Conservation (phyloP, 2,329 filamentous ascomycete species). For the Zasmidium cellare region DNA sequence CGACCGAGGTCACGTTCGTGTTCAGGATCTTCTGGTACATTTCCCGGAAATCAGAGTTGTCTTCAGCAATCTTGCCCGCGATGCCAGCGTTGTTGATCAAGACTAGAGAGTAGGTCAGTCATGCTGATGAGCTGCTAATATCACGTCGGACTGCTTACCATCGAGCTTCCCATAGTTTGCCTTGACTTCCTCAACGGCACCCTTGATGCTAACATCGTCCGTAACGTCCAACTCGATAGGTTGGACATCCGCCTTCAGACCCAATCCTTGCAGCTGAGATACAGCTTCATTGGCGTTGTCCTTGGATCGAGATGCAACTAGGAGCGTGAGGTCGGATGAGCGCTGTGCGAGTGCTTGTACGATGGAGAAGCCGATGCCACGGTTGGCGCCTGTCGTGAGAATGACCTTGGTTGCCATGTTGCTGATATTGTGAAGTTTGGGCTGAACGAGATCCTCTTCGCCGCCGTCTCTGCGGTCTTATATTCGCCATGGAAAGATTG, state of each 20-base stretch:
- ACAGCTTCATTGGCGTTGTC: slow-evolving; percentile 32
- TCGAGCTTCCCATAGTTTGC: slow-evolving; percentile 31
- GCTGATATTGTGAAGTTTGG: not conserved
- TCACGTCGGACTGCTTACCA: slow-evolving; percentile 12
- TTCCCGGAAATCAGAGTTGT: slow-evolving; percentile 36
- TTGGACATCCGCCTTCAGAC: slow-evolving; percentile 24
- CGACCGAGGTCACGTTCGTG: slow-evolving; percentile 48
- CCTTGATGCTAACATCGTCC: slow-evolving; percentile 28
- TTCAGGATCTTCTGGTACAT: slow-evolving; percentile 32
- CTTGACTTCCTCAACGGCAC: slow-evolving; percentile 22
- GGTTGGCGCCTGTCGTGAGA: slow-evolving; percentile 24
- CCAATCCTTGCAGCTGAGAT: slow-evolving; percentile 21
- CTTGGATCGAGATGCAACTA: slow-evolving; percentile 32
- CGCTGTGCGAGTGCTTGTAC: slow-evolving; percentile 24
- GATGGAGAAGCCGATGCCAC: slow-evolving; percentile 25
- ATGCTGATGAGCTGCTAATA: not conserved
- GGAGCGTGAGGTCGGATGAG: slow-evolving; percentile 26
- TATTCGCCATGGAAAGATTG: no score
- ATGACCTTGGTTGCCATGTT: slow-evolving; percentile 12
- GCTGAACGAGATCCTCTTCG: no score
- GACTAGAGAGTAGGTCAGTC: slow-evolving; percentile 27
- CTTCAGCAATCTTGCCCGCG: slow-evolving; percentile 28
- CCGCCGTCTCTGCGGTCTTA: no score
- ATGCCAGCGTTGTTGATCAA: slow-evolving; percentile 45
- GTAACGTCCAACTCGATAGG: slow-evolving; percentile 32